phyloP scores from a whole-genome alignment of 23 red algal genomes.

The Gracilaria caudata region DNA sequence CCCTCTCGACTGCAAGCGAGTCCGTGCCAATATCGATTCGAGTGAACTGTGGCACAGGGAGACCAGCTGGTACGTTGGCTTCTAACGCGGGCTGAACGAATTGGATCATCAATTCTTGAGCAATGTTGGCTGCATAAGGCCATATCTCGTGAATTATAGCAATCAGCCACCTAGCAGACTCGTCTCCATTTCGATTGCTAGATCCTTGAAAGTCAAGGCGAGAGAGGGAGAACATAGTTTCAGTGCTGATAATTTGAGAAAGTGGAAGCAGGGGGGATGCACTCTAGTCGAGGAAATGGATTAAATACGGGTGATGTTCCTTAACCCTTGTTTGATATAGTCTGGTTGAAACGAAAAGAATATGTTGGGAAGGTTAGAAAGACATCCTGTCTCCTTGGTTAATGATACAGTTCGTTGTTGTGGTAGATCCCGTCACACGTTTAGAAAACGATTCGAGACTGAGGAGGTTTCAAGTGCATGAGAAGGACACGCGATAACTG shows the following conservation, averaged over 20 bases:
- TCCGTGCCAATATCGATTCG: constrained; percentile 59
- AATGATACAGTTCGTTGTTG: not conserved
- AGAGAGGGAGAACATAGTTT: constrained; percentile 10
- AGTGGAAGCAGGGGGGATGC: not conserved
- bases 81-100: constrained; percentile 54
- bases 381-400: not conserved
- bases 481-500: not conserved
- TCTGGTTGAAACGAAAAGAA: too few relatives aligned
- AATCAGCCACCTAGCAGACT: constrained; percentile 44
- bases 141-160: constrained; percentile 60
- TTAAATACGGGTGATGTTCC: too few relatives aligned
- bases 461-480: not conserved
- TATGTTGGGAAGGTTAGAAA: too few relatives aligned
- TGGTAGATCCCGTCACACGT: not conserved
- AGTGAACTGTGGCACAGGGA: constrained; percentile 54
- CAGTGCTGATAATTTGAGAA: not conserved
- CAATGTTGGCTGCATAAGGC: constrained; percentile 66
- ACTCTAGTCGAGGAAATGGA: too few relatives aligned
- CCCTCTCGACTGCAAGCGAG: constrained; percentile 13
- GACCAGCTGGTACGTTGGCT: constrained; percentile 32
- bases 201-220: constrained; percentile 16
- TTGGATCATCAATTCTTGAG: constrained; percentile 35
- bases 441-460: not conserved
- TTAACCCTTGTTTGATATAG: too few relatives aligned
- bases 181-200: constrained; percentile 16